Conservation (phyloP, 2,329 filamentous ascomycete genomes). For the Neonectria faginata region DNA sequence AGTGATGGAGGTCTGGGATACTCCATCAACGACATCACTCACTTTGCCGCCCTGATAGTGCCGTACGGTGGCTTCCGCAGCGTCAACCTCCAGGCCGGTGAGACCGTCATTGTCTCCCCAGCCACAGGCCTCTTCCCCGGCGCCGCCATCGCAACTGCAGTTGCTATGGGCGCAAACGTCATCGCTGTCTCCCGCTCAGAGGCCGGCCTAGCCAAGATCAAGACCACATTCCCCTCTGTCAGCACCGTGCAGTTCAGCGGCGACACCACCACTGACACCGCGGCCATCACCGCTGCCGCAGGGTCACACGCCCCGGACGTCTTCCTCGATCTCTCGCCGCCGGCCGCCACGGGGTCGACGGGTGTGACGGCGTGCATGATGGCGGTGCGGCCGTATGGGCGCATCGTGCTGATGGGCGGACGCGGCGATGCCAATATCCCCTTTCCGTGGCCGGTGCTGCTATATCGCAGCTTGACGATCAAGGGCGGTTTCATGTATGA, state of each 20-base stretch:
- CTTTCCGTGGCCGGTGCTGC: slow-evolving; percentile 28
- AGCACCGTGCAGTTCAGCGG: slow-evolving; percentile 56
- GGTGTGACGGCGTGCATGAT: slow-evolving; percentile 54
- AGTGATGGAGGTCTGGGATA: slow-evolving; percentile 52
- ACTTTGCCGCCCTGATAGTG: slow-evolving; percentile 52
- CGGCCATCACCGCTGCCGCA: slow-evolving; percentile 46
- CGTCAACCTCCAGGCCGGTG: slow-evolving; percentile 58
- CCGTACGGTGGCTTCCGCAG: slow-evolving; percentile 59
- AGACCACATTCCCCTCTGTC: slow-evolving; percentile 42
- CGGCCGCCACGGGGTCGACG: slow-evolving; percentile 49
- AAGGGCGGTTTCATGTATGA: slow-evolving; percentile 57
- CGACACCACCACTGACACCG: slow-evolving; percentile 53
- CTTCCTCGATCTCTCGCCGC: slow-evolving; percentile 60
- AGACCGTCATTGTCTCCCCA: slow-evolving; percentile 61
- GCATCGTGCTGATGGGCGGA: slow-evolving; percentile 41
- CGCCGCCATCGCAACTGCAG: slow-evolving; percentile 58
- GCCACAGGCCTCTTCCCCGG: slow-evolving; percentile 63
- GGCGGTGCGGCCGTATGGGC: slow-evolving; percentile 48
- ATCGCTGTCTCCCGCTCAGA: slow-evolving; percentile 62
- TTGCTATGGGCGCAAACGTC: slow-evolving; percentile 64
- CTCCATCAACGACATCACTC: slow-evolving; percentile 52
- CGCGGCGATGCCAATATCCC: slow-evolving; percentile 48
- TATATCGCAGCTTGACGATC: slow-evolving; percentile 51
- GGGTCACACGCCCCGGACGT: slow-evolving; percentile 53
- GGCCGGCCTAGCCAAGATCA: slow-evolving; percentile 49